Evolutionary conservation across 2,329 filamentous ascomycete genomes (phyloP), one percentile per base, ranked within the genome.

Genomic region (Zymoseptoria brevis): DNA sequence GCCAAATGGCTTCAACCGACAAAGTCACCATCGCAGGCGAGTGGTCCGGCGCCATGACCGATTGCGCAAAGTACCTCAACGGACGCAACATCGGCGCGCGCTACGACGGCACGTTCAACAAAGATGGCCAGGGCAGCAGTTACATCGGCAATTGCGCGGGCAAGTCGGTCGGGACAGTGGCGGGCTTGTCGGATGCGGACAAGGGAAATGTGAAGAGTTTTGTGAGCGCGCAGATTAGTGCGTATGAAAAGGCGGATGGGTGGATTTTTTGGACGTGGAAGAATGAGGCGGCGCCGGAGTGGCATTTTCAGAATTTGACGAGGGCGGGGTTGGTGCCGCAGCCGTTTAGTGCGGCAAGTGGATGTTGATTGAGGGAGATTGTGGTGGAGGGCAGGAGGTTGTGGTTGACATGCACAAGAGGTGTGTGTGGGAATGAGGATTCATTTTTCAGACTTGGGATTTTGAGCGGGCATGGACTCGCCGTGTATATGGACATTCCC

Each of bases 1-100:
- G 61, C 35, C 70, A 75, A 58, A 80, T 80, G 77, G 73, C 76
- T 3, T 68, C 68, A 22, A 75, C 73, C 7, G 72, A 66, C 66
- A 87, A 88, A 71, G 85, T 82, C 79, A 80, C 82, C n/a, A 75
- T 88, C 57, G 80, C 87, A 4, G 86, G 86, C 50, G 86, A 89
- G 71, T 88, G 86, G 85, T 83, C 81, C 1, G 85, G 79, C 22
- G 86, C 85, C 13, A 80, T 87, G 78, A 88, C 86, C 2, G 82
- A 84, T 67, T 82, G 81, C 66, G 80, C 81, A 8, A 71, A 71
- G 41, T 76, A 74, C 48, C 74, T 80, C 54, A 80, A 80, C 61
- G 77, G 86, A 45, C 81, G 80, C 59, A 80, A 80, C 2, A 72
- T 82, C 50, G 85, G 84, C 13, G 79, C 84, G 6, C 79, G 86